These are phyloP conservation scores for Suillus subluteus DNA, from an alignment of 768 basidiomycete species.

Conservation along the genomic window DNA sequence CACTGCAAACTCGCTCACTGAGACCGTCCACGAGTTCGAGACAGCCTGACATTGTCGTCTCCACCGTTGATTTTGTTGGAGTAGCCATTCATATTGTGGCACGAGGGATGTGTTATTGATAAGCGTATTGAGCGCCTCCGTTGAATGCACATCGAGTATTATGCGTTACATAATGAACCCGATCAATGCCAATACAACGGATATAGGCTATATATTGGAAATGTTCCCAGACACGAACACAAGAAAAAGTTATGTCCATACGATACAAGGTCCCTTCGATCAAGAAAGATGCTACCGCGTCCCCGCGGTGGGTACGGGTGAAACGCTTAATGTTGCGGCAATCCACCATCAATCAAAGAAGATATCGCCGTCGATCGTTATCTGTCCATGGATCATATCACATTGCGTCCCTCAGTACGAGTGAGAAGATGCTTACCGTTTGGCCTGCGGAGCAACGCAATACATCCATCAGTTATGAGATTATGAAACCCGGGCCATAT, in stretches of 20 bases:
- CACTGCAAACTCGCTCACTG: neutral
- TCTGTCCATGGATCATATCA: conserved; percentile 14
- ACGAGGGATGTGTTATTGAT: neutral
- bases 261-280: no score
- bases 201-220: no score
- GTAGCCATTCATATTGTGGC: neutral
- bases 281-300: no score
- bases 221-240: no score
- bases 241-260: no score
- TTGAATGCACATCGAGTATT: no score
- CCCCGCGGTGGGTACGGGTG: neutral
- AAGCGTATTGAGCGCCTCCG: no score
- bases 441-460: conserved; percentile 21
- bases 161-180: neutral
- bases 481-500: neutral
- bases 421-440: conserved; percentile 22
- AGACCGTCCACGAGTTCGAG: neutral
- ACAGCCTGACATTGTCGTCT: neutral
- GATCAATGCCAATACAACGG: no score
- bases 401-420: neutral
- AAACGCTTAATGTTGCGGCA: conserved; percentile 5
- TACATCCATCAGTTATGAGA: neutral
- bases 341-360: conserved; percentile 25
- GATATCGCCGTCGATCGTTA: conserved; percentile 29
- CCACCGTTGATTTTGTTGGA: neutral